These are phyloP conservation scores for Immersiella caudata DNA, from an alignment of 495 filamentous ascomycete species.

Conservation along the genomic window DNA sequence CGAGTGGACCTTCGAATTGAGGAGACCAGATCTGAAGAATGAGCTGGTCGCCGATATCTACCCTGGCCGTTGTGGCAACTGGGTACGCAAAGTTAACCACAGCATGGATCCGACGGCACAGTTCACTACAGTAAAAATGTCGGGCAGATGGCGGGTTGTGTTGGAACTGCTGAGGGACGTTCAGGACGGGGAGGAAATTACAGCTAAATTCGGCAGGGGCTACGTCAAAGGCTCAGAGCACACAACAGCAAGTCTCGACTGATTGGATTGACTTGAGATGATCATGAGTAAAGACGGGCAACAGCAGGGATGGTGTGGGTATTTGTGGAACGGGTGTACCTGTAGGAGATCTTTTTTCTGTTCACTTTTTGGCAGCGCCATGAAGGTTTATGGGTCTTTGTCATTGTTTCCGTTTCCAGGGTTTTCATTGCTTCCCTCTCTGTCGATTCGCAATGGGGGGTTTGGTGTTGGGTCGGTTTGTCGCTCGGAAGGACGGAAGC, in stretches of 20 bases:
- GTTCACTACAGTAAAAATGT: constrained; percentile 30
- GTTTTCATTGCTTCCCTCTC: neutral
- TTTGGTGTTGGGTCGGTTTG: neutral
- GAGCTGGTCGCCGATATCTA: constrained; percentile 35
- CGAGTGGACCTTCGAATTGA: constrained; percentile 32
- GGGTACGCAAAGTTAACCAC: constrained; percentile 38
- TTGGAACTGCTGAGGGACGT: constrained; percentile 30
- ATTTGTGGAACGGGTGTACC: neutral
- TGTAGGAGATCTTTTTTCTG: neutral
- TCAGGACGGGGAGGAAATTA: constrained; percentile 35
- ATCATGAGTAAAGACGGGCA: neutral
- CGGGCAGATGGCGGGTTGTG: constrained; percentile 33
- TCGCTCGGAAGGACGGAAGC: neutral
- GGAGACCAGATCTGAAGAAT: constrained; percentile 31
- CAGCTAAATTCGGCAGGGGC: constrained; percentile 32
- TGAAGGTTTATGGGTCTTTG: neutral
- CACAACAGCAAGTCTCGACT: neutral
- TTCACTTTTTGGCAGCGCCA: neutral
- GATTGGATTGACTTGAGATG: neutral
- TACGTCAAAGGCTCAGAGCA: constrained; percentile 10
- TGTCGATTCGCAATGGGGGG: neutral
- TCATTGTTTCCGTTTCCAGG: neutral
- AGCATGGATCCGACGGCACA: constrained; percentile 24
- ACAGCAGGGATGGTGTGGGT: neutral
- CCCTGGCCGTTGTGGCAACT: constrained; percentile 32